phyloP scores from a whole-genome alignment of 192 early-diverging fungal genomes.

The Funneliformis geosporum region DNA sequence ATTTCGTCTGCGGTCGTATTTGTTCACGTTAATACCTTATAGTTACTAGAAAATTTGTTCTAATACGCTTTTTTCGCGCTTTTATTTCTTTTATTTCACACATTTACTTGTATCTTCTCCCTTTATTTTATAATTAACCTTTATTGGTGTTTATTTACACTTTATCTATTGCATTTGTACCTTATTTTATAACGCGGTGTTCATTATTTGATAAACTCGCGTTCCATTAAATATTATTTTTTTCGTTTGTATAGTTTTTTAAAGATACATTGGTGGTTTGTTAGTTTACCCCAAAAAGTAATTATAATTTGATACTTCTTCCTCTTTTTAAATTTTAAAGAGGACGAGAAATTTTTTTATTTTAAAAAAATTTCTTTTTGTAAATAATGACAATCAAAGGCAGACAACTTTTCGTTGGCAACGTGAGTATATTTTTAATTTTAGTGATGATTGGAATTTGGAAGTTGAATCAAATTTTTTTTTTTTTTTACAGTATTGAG shows the following conservation, averaged over 20 bases:
- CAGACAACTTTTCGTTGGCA: constrained; percentile 69
- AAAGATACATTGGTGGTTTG: neutral
- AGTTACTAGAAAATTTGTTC: neutral
- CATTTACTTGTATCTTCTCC: neutral
- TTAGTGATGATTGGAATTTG: neutral
- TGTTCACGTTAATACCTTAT: neutral
- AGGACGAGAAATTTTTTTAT: constrained; percentile 3
- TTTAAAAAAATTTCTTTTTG: neutral
- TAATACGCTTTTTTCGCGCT: neutral
- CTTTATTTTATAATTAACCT: too few relatives aligned
- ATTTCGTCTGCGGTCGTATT: constrained; percentile 3
- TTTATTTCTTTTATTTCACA: neutral
- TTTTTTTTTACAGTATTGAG: neutral
- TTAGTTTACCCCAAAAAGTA: neutral
- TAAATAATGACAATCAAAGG: constrained; percentile 35
- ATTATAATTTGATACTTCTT: neutral
- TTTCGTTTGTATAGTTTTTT: neutral
- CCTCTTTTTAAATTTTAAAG: neutral
- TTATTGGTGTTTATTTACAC: too few relatives aligned
- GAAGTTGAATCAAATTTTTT: neutral
- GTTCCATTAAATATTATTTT: neutral
- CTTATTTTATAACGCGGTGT: neutral
- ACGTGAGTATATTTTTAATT: constrained; percentile 49
- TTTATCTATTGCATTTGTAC: neutral
- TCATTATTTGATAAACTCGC: too few relatives aligned